Evolutionary conservation across 441 rosid genomes (phyloP).

Genomic region (Pelargonium citronellum): DNA sequence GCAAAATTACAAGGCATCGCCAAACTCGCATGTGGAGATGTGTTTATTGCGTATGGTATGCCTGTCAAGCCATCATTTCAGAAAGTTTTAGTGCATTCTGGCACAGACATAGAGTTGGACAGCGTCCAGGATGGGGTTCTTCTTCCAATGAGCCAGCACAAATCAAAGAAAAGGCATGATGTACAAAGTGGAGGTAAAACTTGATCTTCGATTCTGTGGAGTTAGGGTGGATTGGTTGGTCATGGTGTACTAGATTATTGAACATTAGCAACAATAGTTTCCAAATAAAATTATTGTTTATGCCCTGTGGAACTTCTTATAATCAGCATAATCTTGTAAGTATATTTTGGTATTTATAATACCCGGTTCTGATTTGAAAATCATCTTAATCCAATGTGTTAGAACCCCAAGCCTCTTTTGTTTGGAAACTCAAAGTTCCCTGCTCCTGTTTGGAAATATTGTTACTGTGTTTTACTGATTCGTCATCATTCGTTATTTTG

Average conservation of each 20-base stretch:
- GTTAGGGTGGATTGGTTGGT: not conserved
- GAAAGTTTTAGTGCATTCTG: slow-evolving; percentile 62
- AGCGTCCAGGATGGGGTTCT: slow-evolving; percentile 70
- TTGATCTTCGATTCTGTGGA: slow-evolving; percentile 12
- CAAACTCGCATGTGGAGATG: slow-evolving; percentile 46
- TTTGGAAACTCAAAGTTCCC: not conserved
- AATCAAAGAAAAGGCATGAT: slow-evolving; percentile 46
- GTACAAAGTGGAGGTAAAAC: slow-evolving; percentile 47
- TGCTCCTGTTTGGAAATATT: not conserved
- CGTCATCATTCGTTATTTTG: slow-evolving; percentile 9
- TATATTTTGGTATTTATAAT: no score
- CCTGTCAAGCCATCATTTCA: slow-evolving; percentile 76
- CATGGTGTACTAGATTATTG: not conserved
- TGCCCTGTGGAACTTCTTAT: no score
- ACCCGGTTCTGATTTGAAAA: no score
- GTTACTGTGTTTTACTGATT: not conserved
- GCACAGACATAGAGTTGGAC: slow-evolving; percentile 49
- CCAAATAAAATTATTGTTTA: no score
- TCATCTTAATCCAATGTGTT: no score
- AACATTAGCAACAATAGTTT: not conserved
- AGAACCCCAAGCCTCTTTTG: no score
- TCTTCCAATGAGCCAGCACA: slow-evolving; percentile 49
- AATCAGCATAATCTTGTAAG: no score
- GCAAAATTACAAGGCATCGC: slow-evolving; percentile 66
- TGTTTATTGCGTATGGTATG: slow-evolving; percentile 66